These are phyloP conservation scores for Zalerion maritima DNA, from an alignment of 495 filamentous ascomycete species.

Conservation along the genomic window DNA sequence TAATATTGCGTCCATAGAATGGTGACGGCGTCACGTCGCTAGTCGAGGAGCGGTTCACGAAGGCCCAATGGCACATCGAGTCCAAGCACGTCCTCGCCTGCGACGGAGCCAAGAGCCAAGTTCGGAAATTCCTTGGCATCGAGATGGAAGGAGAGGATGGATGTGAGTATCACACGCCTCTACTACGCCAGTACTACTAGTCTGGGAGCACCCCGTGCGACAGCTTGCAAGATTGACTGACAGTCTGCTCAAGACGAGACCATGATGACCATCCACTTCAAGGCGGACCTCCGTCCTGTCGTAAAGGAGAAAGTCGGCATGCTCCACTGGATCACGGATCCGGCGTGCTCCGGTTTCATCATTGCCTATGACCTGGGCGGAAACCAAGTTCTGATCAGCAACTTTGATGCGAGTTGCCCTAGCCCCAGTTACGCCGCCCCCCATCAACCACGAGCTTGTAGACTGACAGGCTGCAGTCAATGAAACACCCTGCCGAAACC, in stretches of 20 bases:
- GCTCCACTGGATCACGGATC: conserved; percentile 31
- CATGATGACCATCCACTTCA: conserved; percentile 35
- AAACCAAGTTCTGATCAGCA: conserved; percentile 26
- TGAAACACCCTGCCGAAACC: conserved; percentile 20
- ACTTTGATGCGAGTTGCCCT: conserved; percentile 19
- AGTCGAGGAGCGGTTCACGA: conserved; percentile 7
- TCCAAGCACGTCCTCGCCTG: conserved; percentile 18
- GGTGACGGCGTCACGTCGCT: conserved; percentile 4
- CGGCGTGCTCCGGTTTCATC: conserved; percentile 23
- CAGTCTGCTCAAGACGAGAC: conserved; percentile 16
- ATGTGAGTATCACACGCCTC: conserved; percentile 14
- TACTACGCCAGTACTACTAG: too few relatives aligned
- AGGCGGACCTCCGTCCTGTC: conserved; percentile 21
- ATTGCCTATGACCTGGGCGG: conserved; percentile 25
- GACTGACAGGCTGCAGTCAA: conserved; percentile 6
- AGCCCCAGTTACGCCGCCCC: not conserved
- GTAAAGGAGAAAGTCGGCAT: conserved; percentile 25
- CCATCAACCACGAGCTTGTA: too few relatives aligned
- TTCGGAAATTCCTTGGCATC: conserved; percentile 18
- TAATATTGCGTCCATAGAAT: not conserved
- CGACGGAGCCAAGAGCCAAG: conserved; percentile 21
- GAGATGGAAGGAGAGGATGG: conserved; percentile 24
- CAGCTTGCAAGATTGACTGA: not conserved
- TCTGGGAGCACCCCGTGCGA: too few relatives aligned
- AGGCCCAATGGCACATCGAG: conserved; percentile 3